phyloP scores from a whole-genome alignment of 2,329 filamentous ascomycete species.

The Cercospora sp. region DNA sequence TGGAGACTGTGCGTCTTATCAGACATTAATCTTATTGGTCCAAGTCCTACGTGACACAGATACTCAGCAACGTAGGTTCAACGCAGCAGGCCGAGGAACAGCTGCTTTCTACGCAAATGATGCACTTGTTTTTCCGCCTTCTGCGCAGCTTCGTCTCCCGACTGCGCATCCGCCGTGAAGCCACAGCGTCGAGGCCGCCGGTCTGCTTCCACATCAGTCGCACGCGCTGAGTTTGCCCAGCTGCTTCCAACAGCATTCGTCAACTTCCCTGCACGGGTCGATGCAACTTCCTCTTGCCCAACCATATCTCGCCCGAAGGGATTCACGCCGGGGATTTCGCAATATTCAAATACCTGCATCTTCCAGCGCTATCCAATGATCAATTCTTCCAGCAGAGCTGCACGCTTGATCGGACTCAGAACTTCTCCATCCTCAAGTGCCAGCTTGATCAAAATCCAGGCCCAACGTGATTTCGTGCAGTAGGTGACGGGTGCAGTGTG shows the following conservation, averaged over 20 bases:
- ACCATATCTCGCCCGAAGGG: background rate
- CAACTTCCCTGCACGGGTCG: background rate
- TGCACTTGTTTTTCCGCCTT: background rate
- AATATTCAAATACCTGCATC: background rate
- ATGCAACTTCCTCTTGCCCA: background rate
- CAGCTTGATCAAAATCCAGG: background rate
- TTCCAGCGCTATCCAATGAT: background rate
- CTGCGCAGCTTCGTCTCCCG: background rate
- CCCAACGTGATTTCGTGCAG: background rate
- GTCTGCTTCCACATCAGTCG: background rate
- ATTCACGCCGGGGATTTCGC: background rate
- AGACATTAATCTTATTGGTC: background rate
- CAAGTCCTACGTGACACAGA: background rate
- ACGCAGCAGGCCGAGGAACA: background rate
- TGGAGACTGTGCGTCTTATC: background rate
- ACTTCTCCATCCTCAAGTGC: background rate
- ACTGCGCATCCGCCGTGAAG: too few species aligned
- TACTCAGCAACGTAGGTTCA: too few species aligned
- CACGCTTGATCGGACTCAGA: background rate
- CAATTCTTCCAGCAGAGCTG: slow-evolving; percentile 5
- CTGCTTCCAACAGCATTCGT: background rate
- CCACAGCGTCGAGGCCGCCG: background rate
- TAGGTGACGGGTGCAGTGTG: background rate
- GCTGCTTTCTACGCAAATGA: background rate
- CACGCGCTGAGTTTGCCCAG: background rate